Evolutionary conservation across 352 stramenopile genomes (phyloP).

Genomic region (Bremia lactucae): DNA sequence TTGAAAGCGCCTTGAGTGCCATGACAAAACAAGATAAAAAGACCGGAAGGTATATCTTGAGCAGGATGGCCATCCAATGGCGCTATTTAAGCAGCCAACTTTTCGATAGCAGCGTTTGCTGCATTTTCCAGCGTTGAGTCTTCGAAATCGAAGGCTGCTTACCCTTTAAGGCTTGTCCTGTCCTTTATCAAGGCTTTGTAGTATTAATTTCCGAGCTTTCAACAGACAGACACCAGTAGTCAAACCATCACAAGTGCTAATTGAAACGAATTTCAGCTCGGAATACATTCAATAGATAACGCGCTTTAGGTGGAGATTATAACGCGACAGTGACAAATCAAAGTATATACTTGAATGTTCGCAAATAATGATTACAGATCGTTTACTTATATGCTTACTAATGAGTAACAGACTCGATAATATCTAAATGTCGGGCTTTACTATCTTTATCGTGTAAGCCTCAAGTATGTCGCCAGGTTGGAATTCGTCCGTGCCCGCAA

Average conservation of each 20-base stretch:
- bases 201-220: too few relatives aligned
- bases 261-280: too few relatives aligned
- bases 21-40: constrained; percentile 63
- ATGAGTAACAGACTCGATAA: too few relatives aligned
- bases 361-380: too few relatives aligned
- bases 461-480: constrained; percentile 92
- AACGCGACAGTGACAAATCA: too few relatives aligned
- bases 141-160: constrained; percentile 2
- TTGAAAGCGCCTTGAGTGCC: constrained; percentile 36
- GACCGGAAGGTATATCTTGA: constrained; percentile 52
- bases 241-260: too few relatives aligned
- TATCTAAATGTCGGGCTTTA: constrained; percentile 54
- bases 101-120: constrained; percentile 52
- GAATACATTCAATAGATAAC: too few relatives aligned
- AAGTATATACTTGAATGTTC: too few relatives aligned
- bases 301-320: too few relatives aligned
- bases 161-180: constrained; percentile 6
- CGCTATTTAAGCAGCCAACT: constrained; percentile 69
- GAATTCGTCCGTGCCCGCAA: constrained; percentile 90
- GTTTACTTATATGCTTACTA: too few relatives aligned
- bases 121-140: constrained; percentile 5
- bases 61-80: constrained; percentile 33
- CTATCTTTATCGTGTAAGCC: constrained; percentile 62
- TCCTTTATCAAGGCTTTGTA: too few relatives aligned
- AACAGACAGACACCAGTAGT: too few relatives aligned